A percentile compares a stretch with the other conserved stretches of the same genome.
phyloP scores from a whole-genome alignment of 768 basidiomycete genomes.

The Lepiota venenata region DNA sequence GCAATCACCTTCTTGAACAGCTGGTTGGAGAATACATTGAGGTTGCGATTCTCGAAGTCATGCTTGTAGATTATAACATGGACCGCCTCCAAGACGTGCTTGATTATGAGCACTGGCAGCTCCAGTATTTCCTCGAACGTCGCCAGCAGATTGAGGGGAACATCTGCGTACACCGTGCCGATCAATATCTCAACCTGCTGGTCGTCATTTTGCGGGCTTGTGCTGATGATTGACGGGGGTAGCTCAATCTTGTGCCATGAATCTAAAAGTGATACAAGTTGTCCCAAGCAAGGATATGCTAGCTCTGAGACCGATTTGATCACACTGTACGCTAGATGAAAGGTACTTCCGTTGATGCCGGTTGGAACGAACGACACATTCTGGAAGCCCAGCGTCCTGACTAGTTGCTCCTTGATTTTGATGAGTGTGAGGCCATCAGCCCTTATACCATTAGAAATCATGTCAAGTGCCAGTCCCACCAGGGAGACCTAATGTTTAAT shows the following conservation, averaged over 20 bases:
- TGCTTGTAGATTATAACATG: constrained; percentile 72
- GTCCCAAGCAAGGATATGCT: constrained; percentile 54
- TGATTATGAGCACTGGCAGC: constrained; percentile 54
- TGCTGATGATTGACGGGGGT: constrained; percentile 37
- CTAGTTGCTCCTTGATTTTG: constrained; percentile 56
- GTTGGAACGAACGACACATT: constrained; percentile 45
- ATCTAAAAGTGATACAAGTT: constrained; percentile 58
- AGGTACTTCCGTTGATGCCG: constrained; percentile 39
- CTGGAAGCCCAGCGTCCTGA: constrained; percentile 51
- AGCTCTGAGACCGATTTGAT: constrained; percentile 37
- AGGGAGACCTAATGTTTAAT: constrained; percentile 43
- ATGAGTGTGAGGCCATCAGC: constrained; percentile 51
- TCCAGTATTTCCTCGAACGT: constrained; percentile 39
- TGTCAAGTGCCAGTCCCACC: constrained; percentile 55
- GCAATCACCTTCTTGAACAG: constrained; percentile 49
- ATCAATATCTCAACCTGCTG: constrained; percentile 36
- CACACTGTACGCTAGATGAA: constrained; percentile 53
- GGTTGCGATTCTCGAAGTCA: constrained; percentile 45
- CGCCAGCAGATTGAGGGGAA: constrained; percentile 48
- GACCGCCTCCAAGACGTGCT: constrained; percentile 59
- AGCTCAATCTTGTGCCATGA: constrained; percentile 47
- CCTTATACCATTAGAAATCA: constrained; percentile 61
- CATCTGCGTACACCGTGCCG: constrained; percentile 63
- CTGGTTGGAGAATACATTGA: constrained; percentile 25
- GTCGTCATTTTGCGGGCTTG: neutral